Evolutionary conservation across 441 rosid species (phyloP).

Genomic region (Adansonia grandidieri): DNA sequence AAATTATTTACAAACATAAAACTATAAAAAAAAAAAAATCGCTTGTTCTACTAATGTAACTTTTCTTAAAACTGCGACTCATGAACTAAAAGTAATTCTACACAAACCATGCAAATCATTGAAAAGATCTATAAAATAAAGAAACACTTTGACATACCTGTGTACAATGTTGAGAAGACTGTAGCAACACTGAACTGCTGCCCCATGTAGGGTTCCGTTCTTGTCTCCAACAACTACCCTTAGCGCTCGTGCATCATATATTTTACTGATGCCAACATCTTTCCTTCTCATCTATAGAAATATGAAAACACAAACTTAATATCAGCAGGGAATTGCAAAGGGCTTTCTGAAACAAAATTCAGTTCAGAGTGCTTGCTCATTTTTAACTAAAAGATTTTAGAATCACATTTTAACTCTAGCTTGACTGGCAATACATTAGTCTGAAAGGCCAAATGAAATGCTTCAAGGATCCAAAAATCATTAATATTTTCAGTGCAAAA

Average conservation of each 20-base stretch:
- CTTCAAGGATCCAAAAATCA: neutral
- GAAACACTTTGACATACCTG: slow-evolving; percentile 43
- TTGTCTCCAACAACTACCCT: slow-evolving; percentile 81
- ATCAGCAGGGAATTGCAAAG: neutral
- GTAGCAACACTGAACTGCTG: slow-evolving; percentile 78
- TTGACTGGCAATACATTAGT: neutral
- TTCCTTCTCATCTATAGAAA: slow-evolving; percentile 68
- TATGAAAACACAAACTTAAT: neutral
- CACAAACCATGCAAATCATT: neutral
- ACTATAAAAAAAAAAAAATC: neutral
- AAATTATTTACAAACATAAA: neutral
- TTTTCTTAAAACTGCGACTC: neutral
- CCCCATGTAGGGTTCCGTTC: slow-evolving; percentile 70
- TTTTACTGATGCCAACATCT: slow-evolving; percentile 63
- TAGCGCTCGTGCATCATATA: slow-evolving; percentile 76
- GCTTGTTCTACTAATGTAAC: neutral
- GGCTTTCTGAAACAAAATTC: neutral
- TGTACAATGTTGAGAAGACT: slow-evolving; percentile 68
- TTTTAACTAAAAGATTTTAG: neutral
- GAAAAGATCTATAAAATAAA: neutral
- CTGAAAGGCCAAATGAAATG: slow-evolving; percentile 1
- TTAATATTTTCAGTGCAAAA: neutral
- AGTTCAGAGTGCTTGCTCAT: slow-evolving; percentile 11
- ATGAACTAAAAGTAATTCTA: neutral
- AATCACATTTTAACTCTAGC: neutral